Evolutionary conservation across 1,284 basidiomycete genomes (phyloP), one percentile per base, ranked within the genome.

Genomic region (Cutaneotrichosporon sp.): DNA sequence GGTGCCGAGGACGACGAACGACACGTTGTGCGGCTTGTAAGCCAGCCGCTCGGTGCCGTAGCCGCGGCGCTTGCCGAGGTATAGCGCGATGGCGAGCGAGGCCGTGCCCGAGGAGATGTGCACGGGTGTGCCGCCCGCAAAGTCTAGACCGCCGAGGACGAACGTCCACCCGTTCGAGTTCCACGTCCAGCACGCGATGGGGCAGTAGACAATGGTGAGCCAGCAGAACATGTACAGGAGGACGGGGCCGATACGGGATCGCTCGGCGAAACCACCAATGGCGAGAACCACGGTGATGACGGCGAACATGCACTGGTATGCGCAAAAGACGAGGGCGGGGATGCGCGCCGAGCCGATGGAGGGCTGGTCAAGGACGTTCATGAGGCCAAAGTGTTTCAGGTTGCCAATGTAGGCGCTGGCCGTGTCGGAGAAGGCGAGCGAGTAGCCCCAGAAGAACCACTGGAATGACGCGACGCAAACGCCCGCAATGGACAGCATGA

Each of bases 161-260:
- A 78, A 83, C 1, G 84, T 84, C 93, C 93, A 97, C 21, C 93
- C 93, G 53, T 84, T 83, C 40, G 82, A 58, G 74, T 90, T 92
- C 91, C 93, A 97, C 0, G 91, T 91, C 92, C 92, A 94, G 77
- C 85, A 88, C 0, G 90, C 90, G 63, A 93, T 87, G 8, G 90
- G 89, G 68, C 90, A 87, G 76, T 97, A 97, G 33, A 96, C 92
- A 58, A 97, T 75, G 4, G 93, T 97, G 12, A 86, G 79, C 92
- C 94, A 98, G 55, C 85, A 70, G 74, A 97, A 97, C 61, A 88
- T 81, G 76, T 96, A 97, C 56, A 93, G 81, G 46, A 94, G 78
- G 55, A 90, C 77, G 2, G 93, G 94, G 0, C 89, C 90, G 9
- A 97, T 80, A 15, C 86, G 85, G 15, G 84, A 84, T 50, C 91